phyloP scores from a whole-genome alignment of 495 filamentous ascomycete species.

The Endocarpon pusillum region DNA sequence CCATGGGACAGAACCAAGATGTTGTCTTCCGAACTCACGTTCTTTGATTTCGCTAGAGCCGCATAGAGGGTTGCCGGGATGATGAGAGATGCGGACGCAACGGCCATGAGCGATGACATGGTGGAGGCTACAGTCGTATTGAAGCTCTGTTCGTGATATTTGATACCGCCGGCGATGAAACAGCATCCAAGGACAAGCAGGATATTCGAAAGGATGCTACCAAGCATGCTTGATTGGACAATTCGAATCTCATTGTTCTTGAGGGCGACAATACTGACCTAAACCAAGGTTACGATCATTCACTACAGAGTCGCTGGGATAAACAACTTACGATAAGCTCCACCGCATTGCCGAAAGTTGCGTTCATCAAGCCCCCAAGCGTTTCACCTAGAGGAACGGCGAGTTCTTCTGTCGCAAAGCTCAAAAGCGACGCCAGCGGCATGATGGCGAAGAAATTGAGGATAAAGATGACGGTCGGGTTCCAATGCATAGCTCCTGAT shows the following conservation, averaged over 20 bases:
- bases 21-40: slow-evolving; percentile 23
- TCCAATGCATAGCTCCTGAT: slow-evolving; percentile 3
- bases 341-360: slow-evolving; percentile 16
- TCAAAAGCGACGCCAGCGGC: slow-evolving; percentile 12
- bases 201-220: slow-evolving; percentile 16
- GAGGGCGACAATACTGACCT: slow-evolving; percentile 15
- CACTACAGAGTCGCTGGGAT: neutral
- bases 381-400: slow-evolving; percentile 10
- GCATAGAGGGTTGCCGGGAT: slow-evolving; percentile 15
- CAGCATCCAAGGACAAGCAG: slow-evolving; percentile 14
- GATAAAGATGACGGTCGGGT: slow-evolving; percentile 5
- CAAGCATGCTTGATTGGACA: slow-evolving; percentile 15
- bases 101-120: slow-evolving; percentile 15
- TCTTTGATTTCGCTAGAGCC: slow-evolving; percentile 12
- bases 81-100: slow-evolving; percentile 11
- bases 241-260: slow-evolving; percentile 11
- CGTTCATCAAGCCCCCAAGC: slow-evolving; percentile 15
- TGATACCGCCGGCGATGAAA: slow-evolving; percentile 10
- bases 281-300: neutral
- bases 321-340: slow-evolving; percentile 12
- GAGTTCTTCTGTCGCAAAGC: slow-evolving; percentile 13
- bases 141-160: slow-evolving; percentile 9
- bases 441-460: slow-evolving; percentile 17
- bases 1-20: slow-evolving; percentile 17
- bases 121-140: slow-evolving; percentile 10